Base-by-base conservation (phyloP, 306 rosid genomes). In the Cajanus cajan region DNA sequence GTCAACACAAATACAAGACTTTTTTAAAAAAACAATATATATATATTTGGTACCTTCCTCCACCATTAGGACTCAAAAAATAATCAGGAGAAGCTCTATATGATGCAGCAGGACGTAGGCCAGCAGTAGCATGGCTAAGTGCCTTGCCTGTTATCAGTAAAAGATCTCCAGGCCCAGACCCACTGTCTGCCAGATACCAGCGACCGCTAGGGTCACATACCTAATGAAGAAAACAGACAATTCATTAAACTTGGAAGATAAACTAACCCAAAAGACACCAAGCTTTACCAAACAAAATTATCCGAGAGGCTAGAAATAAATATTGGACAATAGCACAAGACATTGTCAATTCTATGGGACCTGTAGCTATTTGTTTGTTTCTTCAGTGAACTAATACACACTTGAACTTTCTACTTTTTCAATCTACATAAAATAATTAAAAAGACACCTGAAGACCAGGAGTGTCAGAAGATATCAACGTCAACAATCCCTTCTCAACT, bases 181-280 rank as follows among this genome's bases (percentile, higher is more conserved):
- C 86, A 71, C 81, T 64, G 82, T 95, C 99, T 63, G 98, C 98
- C 82, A 87, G 81, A 84, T 91, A 93, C 99, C 99, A 95, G 70
- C 93, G 96, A 78, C 99, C 98, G 61, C 85, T 93, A 61, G 96
- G 94, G 76, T 95, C 99, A 89, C 96, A 89, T 55, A 93, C 93
- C 99, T 95, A 76, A 37, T 72, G 71, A 84, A 80, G 82, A 79
- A 68, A 78, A 82, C 68, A 71, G 77, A 68, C n/a, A 34, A 43
- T 31, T 62, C 33, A 54, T 43, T 63, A 64, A 50, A 68, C 50
- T 21, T 71, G 24, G 12, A 19, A 10, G 44, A 11, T 71, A 65
- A 16, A 36, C n/a, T 52, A 71, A 76, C 15, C 34, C 5, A 39
- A 25, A 59, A 62, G 8, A 33, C 50, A 78, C 47, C 36, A 82